Conservation (phyloP, 2,329 filamentous ascomycete species). For the Botrytis elliptica region DNA sequence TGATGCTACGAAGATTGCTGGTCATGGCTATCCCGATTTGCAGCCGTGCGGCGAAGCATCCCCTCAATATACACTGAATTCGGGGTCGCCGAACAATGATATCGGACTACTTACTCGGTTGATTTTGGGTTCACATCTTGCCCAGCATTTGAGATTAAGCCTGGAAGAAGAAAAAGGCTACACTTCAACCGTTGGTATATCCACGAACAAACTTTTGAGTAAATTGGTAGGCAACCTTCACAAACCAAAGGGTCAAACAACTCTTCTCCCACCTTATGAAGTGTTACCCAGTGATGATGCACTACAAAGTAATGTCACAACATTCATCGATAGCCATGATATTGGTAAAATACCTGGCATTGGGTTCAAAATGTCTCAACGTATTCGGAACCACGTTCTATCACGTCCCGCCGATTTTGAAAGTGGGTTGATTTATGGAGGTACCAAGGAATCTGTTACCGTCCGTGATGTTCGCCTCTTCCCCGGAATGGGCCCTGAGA, state of each 20-base stretch:
- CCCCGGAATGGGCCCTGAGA: conserved; percentile 60
- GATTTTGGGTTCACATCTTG: conserved; percentile 77
- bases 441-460: conserved; percentile 56
- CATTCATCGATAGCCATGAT: conserved; percentile 73
- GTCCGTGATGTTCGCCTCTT: conserved; percentile 64
- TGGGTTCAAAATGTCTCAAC: conserved; percentile 73
- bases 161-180: conserved; percentile 78
- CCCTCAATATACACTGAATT: background rate
- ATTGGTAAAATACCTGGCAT: conserved; percentile 83
- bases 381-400: conserved; percentile 61
- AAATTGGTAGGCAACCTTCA: conserved; percentile 82
- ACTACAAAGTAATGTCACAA: conserved; percentile 51
- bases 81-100: conserved; percentile 23
- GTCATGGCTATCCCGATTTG: conserved; percentile 44
- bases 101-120: conserved; percentile 50
- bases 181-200: conserved; percentile 83
- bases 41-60: conserved; percentile 15
- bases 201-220: conserved; percentile 80
- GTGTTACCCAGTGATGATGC: conserved; percentile 32
- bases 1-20: conserved; percentile 67
- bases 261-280: conserved; percentile 65
- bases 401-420: conserved; percentile 45
- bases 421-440: conserved; percentile 47
- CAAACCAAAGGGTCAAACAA: conserved; percentile 87
- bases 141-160: conserved; percentile 67